Evolutionary conservation across 192 early-diverging fungal species (phyloP).

Genomic region (Ambispora gerdemannii): DNA sequence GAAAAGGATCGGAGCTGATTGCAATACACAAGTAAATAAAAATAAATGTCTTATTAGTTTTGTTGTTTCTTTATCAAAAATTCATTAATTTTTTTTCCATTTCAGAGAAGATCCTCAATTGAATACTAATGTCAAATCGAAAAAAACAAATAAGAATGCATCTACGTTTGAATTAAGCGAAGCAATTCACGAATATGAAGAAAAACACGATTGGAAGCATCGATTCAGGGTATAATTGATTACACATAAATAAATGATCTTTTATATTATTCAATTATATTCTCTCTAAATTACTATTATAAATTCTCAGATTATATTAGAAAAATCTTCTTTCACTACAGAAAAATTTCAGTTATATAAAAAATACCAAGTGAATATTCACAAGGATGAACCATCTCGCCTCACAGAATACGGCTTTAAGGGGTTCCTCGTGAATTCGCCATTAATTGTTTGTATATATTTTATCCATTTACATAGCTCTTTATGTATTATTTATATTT

Average conservation of each 20-base stretch:
- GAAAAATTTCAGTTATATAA: slow-evolving; percentile 75
- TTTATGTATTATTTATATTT: background rate
- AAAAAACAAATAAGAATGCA: slow-evolving; percentile 32
- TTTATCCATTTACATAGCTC: too few species aligned
- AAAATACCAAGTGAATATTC: slow-evolving; percentile 81
- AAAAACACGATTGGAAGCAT: slow-evolving; percentile 38
- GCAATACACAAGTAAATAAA: slow-evolving; percentile 4
- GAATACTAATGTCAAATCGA: background rate
- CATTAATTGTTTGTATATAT: slow-evolving; percentile 52
- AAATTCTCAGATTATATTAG: slow-evolving; percentile 52
- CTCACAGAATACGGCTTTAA: slow-evolving; percentile 49
- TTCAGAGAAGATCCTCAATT: background rate
- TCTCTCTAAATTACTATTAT: background rate
- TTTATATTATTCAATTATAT: background rate
- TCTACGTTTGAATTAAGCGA: slow-evolving; percentile 26
- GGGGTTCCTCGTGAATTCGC: slow-evolving; percentile 75
- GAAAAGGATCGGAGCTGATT: background rate
- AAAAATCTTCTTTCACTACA: slow-evolving; percentile 63
- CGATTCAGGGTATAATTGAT: slow-evolving; percentile 30
- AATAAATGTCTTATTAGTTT: background rate
- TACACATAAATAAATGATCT: slow-evolving; percentile 1
- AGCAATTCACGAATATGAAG: slow-evolving; percentile 31
- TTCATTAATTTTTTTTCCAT: background rate
- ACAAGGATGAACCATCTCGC: slow-evolving; percentile 63
- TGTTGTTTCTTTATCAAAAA: background rate